These are phyloP conservation scores for Yarrowia divulgata DNA, from an alignment of 805 yeast genomes.

Conservation along the genomic window DNA sequence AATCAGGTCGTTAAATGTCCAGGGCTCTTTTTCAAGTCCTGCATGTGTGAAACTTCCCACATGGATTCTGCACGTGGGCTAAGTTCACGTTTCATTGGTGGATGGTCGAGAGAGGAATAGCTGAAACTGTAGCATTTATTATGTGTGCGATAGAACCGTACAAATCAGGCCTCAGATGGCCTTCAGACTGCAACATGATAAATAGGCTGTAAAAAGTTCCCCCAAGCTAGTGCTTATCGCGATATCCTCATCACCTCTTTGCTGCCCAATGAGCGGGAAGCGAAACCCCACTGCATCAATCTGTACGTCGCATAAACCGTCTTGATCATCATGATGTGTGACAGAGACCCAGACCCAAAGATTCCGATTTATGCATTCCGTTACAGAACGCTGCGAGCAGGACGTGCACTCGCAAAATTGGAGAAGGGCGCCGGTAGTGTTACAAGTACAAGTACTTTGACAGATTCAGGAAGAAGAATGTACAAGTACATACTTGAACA, in stretches of 20 bases:
- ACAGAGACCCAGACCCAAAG: background rate
- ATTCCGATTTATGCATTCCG: background rate
- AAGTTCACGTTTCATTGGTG: constrained; percentile 34
- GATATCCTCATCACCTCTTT: background rate
- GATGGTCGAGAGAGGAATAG: background rate
- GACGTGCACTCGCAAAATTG: no score
- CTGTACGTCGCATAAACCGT: constrained; percentile 28
- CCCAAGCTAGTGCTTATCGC: no score
- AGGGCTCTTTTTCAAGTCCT: constrained; percentile 3
- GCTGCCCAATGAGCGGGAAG: constrained; percentile 7
- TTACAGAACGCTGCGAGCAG: background rate
- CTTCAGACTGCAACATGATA: background rate
- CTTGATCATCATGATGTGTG: background rate
- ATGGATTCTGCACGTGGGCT: constrained; percentile 39
- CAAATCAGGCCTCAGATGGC: no score
- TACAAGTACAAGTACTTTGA: no score
- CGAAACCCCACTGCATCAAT: constrained; percentile 1
- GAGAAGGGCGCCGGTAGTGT: no score
- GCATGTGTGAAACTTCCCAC: constrained; percentile 37
- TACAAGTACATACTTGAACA: no score
- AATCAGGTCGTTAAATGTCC: background rate
- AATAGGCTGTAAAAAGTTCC: no score
- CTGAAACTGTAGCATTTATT: background rate
- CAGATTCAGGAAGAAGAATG: no score
- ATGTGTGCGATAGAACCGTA: background rate